These are phyloP conservation scores for Styphnolobium japonicum DNA, from an alignment of 306 rosid species.

Conservation along the genomic window DNA sequence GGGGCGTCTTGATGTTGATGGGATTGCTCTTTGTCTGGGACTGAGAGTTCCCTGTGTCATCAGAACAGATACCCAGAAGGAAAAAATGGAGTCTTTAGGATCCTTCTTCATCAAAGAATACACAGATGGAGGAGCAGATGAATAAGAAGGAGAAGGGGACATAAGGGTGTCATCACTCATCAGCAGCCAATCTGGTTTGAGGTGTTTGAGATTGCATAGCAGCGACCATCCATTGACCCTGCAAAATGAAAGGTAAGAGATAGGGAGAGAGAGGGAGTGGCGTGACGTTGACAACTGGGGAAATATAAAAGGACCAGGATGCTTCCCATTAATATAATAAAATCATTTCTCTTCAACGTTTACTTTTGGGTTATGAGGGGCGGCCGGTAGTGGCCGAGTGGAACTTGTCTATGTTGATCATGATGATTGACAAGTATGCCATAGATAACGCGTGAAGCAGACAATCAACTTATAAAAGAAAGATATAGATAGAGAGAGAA, in stretches of 20 bases:
- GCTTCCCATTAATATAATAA: not conserved
- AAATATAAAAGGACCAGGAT: not conserved
- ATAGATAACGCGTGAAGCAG: constrained; percentile 28
- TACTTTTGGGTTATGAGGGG: constrained; percentile 32
- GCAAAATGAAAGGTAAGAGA: constrained; percentile 3
- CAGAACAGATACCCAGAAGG: constrained; percentile 4
- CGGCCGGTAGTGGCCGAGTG: constrained; percentile 29
- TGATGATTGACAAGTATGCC: constrained; percentile 26
- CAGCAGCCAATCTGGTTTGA: constrained; percentile 13
- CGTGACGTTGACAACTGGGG: constrained; percentile 31
- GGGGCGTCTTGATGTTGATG: constrained; percentile 1
- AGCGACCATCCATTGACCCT: constrained; percentile 28
- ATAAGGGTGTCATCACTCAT: too few relatives aligned
- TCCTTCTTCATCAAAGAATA: not conserved
- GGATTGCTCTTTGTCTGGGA: not conserved
- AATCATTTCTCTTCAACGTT: constrained; percentile 22
- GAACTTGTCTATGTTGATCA: constrained; percentile 22
- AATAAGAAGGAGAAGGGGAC: not conserved
- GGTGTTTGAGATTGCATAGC: not conserved
- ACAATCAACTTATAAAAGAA: not conserved
- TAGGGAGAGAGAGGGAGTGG: not conserved
- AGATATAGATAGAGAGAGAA: not conserved
- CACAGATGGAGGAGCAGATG: not conserved
- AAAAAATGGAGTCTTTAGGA: not conserved
- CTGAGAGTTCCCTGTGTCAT: constrained; percentile 3